Base-by-base conservation (phyloP, 2,329 filamentous ascomycete genomes). In the Gaeumannomyces sp. region DNA sequence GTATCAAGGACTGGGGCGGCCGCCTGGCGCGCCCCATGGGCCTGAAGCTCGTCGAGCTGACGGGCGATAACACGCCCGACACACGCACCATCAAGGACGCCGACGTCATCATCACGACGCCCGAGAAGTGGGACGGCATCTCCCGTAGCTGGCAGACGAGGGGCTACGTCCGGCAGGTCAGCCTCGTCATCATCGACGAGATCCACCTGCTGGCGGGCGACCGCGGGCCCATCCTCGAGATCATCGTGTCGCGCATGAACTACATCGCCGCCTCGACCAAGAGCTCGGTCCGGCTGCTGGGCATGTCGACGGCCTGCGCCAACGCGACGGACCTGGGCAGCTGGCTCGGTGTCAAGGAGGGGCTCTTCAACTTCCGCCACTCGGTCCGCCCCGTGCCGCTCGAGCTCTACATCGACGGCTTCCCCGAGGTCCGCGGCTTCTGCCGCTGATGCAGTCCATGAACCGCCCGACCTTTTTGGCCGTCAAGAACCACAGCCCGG, bases 61-160 rank as follows among this genome's bases (percentile, higher is more conserved):
- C 96, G 63, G 76, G 82, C 81, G 95, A 99, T 79, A 99, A 98
- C 72, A 99, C 96, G 0, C 96, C 96, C 0, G 95, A 99, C 73
- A 99, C 95, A 0, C 85, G 92, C 62, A 97, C 94, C 0, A 99
- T 99, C 71, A 87, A 93, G 70, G 90, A 98, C 73, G 95, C 95
- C 4, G 95, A 99, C 74, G 92, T 99, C 67, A 99, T 99, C 71
- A 93, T 99, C 71, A 99, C 95, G 0, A 99, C 96, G 0, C 96
- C 95, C n/a, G 95, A 99, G 78, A 99, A 99, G 75, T 99, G 95
- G 95, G 96, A 99, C 74, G 96, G 96, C 85, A 98, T 99, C 70
- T 97, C 92, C 71, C 91, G 95, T 85, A 96, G 92, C 73, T 99
- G 96, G 95, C 93, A 98, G 76, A 98, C 94, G 6, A 90, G 95